Evolutionary conservation across 805 yeast species (phyloP).

Genomic region (Candida succiphila): DNA sequence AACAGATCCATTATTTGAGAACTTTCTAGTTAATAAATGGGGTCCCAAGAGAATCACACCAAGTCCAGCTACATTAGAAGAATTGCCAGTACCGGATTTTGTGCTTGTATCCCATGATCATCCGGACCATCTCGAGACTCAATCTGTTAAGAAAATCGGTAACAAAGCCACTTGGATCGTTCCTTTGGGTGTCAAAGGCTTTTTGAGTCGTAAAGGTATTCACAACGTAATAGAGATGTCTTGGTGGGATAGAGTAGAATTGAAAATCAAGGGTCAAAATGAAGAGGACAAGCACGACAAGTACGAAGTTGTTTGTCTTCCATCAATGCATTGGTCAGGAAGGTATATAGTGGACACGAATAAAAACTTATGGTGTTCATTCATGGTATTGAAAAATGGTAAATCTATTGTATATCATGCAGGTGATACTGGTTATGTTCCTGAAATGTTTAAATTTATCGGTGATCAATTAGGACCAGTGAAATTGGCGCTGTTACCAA

Average conservation of each 20-base stretch:
- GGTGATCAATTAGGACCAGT: slow-evolving; percentile 55
- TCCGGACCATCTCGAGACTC: slow-evolving; percentile 84
- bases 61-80: slow-evolving; percentile 57
- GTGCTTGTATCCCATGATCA: slow-evolving; percentile 88
- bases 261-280: slow-evolving; percentile 11
- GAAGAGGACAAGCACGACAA: slow-evolving; percentile 25
- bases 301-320: slow-evolving; percentile 80
- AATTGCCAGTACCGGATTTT: slow-evolving; percentile 59
- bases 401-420: slow-evolving; percentile 78
- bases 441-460: slow-evolving; percentile 61
- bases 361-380: slow-evolving; percentile 82
- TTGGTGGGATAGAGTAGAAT: slow-evolving; percentile 78
- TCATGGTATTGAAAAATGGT: slow-evolving; percentile 54
- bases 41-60: slow-evolving; percentile 84
- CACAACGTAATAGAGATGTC: slow-evolving; percentile 63
- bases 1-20: slow-evolving; percentile 77
- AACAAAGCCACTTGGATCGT: slow-evolving; percentile 73
- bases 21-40: slow-evolving; percentile 48
- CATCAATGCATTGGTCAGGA: slow-evolving; percentile 98
- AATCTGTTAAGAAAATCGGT: slow-evolving; percentile 43
- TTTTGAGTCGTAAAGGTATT: slow-evolving; percentile 49
- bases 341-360: slow-evolving; percentile 74
- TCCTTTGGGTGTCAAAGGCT: slow-evolving; percentile 65
- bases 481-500: slow-evolving; percentile 68
- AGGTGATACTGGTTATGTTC: slow-evolving; percentile 90